phyloP scores from a whole-genome alignment of 169 alveolate genomes.

The Plasmodium chabaudi region DNA sequence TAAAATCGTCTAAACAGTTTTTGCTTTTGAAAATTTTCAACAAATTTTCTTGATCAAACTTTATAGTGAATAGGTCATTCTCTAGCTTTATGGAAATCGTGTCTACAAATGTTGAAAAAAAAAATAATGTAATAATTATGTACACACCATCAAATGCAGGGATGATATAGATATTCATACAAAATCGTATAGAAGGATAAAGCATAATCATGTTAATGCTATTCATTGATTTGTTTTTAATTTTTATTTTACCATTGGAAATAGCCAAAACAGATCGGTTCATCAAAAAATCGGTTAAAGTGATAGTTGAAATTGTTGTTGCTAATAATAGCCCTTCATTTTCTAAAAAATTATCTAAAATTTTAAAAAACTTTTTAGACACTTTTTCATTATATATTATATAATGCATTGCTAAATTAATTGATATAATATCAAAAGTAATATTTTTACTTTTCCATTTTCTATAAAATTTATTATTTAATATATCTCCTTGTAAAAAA shows the following conservation, averaged over 20 bases:
- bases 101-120: conserved; percentile 7
- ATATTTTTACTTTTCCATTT: conserved; percentile 77
- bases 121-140: neutral
- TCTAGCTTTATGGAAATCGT: conserved; percentile 35
- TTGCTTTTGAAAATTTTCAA: conserved; percentile 54
- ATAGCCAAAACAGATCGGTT: conserved; percentile 32
- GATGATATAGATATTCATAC: no score
- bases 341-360: conserved; percentile 78
- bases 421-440: conserved; percentile 85
- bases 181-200: no score
- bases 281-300: conserved; percentile 67
- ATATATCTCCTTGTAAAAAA: conserved; percentile 72
- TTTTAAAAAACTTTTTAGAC: conserved; percentile 88
- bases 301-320: conserved; percentile 61
- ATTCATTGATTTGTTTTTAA: no score
- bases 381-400: conserved; percentile 90
- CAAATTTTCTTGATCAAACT: conserved; percentile 56
- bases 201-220: no score
- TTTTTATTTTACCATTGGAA: conserved; percentile 9
- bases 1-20: conserved; percentile 44
- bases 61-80: conserved; percentile 62
- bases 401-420: conserved; percentile 94
- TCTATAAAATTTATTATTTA: conserved; percentile 69
- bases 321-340: conserved; percentile 53
- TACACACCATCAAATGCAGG: neutral